These are phyloP conservation scores for Phytophthora cryptogea DNA, from an alignment of 352 stramenopile species.

Conservation along the genomic window DNA sequence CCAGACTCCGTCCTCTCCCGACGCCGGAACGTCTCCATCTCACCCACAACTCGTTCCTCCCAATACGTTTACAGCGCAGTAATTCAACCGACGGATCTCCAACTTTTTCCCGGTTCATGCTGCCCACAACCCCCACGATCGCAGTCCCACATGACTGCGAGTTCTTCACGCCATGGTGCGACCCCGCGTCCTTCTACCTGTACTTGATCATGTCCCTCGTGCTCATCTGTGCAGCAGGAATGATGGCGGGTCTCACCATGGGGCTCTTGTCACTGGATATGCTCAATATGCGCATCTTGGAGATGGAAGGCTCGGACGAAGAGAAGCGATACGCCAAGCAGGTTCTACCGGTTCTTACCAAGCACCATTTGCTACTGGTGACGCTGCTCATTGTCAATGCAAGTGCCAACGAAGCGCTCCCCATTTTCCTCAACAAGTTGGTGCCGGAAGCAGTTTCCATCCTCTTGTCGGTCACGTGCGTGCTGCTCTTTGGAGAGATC, in stretches of 20 bases:
- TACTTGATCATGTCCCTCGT: slow-evolving; percentile 51
- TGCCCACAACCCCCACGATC: slow-evolving; percentile 8
- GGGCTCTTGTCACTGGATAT: slow-evolving; percentile 79
- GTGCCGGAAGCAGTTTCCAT: slow-evolving; percentile 89
- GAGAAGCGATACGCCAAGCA: slow-evolving; percentile 80
- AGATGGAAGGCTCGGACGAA: slow-evolving; percentile 68
- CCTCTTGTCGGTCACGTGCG: slow-evolving; percentile 95
- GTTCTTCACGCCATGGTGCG: slow-evolving; percentile 66
- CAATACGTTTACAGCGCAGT: neutral
- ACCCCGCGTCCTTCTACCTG: slow-evolving; percentile 63
- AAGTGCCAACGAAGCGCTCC: slow-evolving; percentile 93
- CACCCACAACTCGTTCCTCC: neutral
- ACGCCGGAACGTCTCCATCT: neutral
- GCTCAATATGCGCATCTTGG: slow-evolving; percentile 80
- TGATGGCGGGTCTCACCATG: slow-evolving; percentile 83
- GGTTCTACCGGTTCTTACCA: slow-evolving; percentile 89
- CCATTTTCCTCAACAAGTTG: slow-evolving; percentile 93
- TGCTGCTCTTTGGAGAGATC: slow-evolving; percentile 97
- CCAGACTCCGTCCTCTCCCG: neutral
- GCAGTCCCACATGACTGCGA: slow-evolving; percentile 36
- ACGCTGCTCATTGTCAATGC: slow-evolving; percentile 95
- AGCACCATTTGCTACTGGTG: slow-evolving; percentile 94
- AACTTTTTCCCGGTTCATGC: neutral
- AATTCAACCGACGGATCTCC: neutral
- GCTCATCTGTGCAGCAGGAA: slow-evolving; percentile 60